Conservation (phyloP, 2,329 filamentous ascomycete species). For the Microcyclospora tardicrescens region DNA sequence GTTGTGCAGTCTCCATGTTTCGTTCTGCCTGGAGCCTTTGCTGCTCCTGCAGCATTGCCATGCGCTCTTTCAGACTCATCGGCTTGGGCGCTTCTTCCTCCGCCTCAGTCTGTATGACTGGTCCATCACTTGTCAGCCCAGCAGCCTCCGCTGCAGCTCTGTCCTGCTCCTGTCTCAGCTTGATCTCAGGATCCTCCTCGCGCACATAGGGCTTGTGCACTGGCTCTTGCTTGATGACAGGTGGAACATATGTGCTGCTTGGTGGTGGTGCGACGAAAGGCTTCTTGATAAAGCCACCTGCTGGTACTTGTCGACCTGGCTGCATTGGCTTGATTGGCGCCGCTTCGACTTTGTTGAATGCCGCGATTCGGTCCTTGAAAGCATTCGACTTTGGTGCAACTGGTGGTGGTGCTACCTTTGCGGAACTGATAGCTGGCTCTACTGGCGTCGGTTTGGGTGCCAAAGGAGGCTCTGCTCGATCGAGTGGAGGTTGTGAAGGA, state of each 20-base stretch:
- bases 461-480: constrained; percentile 14
- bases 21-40: constrained; percentile 79
- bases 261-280: constrained; percentile 92
- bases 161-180: constrained; percentile 51
- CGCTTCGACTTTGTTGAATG: constrained; percentile 84
- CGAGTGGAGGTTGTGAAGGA: constrained; percentile 7
- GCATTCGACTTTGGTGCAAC: constrained; percentile 59
- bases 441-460: constrained; percentile 22
- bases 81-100: constrained; percentile 79
- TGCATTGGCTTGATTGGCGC: constrained; percentile 86
- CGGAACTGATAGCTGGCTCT: constrained; percentile 25
- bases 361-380: constrained; percentile 90
- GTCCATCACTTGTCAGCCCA: constrained; percentile 34
- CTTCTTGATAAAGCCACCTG: constrained; percentile 77
- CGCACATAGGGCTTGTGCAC: constrained; percentile 67
- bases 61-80: constrained; percentile 85
- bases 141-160: constrained; percentile 55
- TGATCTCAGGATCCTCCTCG: constrained; percentile 65
- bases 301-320: constrained; percentile 48
- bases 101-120: constrained; percentile 29
- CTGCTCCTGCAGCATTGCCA: constrained; percentile 85
- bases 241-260: constrained; percentile 77
- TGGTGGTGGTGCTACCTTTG: constrained; percentile 49
- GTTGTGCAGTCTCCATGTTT: constrained; percentile 66
- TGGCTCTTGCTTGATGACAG: constrained; percentile 51